A percentile compares a stretch with the other conserved stretches of the same genome.
These are phyloP conservation scores for Sclerotiophoma versabilis DNA, from an alignment of 2,329 filamentous ascomycete species.

Conservation along the genomic window DNA sequence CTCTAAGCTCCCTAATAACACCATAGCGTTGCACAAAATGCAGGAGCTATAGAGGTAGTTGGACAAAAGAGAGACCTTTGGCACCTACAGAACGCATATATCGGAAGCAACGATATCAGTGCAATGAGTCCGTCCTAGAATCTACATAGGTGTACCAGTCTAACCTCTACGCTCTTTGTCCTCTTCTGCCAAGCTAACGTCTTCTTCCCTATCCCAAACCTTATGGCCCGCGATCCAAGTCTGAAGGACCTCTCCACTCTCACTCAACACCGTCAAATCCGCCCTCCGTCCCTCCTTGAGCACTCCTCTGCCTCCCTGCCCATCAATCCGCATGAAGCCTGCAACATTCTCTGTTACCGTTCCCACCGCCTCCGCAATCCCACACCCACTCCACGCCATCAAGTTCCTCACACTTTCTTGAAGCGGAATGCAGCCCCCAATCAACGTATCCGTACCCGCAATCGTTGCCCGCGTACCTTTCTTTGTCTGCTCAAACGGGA, in stretches of 20 bases:
- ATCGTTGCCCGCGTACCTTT: constrained; percentile 58
- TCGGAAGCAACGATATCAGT: too few species aligned
- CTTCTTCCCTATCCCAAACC: constrained; percentile 54
- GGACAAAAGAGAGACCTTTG: too few species aligned
- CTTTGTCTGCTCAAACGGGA: constrained; percentile 59
- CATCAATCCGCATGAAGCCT: constrained; percentile 57
- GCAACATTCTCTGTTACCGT: constrained; percentile 61
- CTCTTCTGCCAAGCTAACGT: constrained; percentile 32
- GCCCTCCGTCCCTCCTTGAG: constrained; percentile 56
- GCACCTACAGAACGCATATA: too few species aligned
- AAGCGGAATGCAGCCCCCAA: constrained; percentile 61
- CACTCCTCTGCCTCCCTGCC: constrained; percentile 51
- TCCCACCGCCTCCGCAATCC: constrained; percentile 56
- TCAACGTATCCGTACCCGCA: constrained; percentile 60
- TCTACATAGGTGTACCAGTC: not conserved
- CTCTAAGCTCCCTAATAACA: too few species aligned
- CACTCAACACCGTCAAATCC: constrained; percentile 58
- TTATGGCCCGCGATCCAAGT: constrained; percentile 60
- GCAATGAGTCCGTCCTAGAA: not conserved
- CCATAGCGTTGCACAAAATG: too few species aligned
- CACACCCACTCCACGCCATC: constrained; percentile 56
- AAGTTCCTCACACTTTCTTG: constrained; percentile 60
- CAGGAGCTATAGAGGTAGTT: too few species aligned
- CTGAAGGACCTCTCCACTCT: constrained; percentile 56
- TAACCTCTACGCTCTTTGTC: constrained; percentile 40